Percentiles rank a stretch among this genome's conserved stretches.
Conservation (phyloP, 2,329 filamentous ascomycete species). For the Cladosporium velox region DNA sequence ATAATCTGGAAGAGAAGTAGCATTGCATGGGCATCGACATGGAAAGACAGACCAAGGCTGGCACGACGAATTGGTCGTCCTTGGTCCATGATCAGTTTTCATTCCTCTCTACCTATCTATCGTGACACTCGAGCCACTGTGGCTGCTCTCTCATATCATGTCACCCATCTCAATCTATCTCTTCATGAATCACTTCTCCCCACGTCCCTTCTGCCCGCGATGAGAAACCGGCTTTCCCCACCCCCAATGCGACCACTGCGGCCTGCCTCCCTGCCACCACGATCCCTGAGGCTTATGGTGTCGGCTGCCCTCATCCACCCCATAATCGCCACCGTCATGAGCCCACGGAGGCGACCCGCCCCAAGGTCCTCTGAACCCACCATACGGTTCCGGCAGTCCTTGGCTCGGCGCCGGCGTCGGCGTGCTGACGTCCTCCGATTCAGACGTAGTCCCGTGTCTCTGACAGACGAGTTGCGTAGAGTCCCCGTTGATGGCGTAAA, state of each 20-base stretch:
- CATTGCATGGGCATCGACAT: no score
- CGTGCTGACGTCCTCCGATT: not conserved
- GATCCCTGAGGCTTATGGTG: not conserved
- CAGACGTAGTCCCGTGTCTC: not conserved
- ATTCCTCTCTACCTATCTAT: not conserved
- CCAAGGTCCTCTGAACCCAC: not conserved
- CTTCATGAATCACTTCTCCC: not conserved
- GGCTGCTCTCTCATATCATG: not conserved
- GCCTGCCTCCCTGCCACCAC: slow-evolving; percentile 1
- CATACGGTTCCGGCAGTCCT: not conserved
- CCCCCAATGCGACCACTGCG: slow-evolving; percentile 9
- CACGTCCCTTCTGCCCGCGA: not conserved
- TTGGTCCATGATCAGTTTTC: no score
- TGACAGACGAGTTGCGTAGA: not conserved
- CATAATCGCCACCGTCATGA: not conserved
- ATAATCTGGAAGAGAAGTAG: no score
- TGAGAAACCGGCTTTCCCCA: not conserved
- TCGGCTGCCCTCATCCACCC: not conserved
- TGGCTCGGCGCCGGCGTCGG: not conserved
- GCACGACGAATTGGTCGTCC: no score
- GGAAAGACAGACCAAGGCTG: no score
- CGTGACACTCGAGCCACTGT: not conserved
- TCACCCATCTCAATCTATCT: not conserved
- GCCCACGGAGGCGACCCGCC: not conserved
- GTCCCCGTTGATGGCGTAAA: not conserved